Evolutionary conservation across 495 filamentous ascomycete species (phyloP).

Genomic region (Penicillium coprophilum): DNA sequence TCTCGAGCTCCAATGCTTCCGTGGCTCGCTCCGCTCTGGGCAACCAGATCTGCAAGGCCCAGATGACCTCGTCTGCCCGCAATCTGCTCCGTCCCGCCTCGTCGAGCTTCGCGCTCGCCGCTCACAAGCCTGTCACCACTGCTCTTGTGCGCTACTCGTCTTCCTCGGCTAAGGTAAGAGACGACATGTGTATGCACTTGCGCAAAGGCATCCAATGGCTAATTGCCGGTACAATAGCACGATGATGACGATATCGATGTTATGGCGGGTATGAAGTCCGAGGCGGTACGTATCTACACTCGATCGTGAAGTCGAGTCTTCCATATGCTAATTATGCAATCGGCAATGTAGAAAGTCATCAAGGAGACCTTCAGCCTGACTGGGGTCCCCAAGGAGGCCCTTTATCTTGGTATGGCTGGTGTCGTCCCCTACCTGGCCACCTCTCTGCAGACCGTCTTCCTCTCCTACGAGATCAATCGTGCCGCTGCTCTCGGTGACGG

Average conservation of each 20-base stretch:
- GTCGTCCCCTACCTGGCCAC: constrained; percentile 89
- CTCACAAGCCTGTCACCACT: constrained; percentile 52
- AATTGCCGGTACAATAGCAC: constrained; percentile 27
- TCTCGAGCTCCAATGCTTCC: constrained; percentile 50
- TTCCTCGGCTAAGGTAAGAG: constrained; percentile 37
- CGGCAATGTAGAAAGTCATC: constrained; percentile 62
- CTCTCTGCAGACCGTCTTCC: constrained; percentile 80
- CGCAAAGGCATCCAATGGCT: constrained; percentile 25
- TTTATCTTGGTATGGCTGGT: constrained; percentile 81
- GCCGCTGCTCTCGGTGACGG: constrained; percentile 58
- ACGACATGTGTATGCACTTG: neutral
- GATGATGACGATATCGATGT: constrained; percentile 57
- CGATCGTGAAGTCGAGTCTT: neutral
- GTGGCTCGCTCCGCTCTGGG: constrained; percentile 41
- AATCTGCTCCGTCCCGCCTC: constrained; percentile 36
- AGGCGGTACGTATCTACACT: constrained; percentile 61
- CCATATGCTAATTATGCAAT: constrained; percentile 12
- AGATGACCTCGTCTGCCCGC: constrained; percentile 46
- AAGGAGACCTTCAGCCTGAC: constrained; percentile 82
- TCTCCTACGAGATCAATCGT: constrained; percentile 78
- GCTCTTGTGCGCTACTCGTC: constrained; percentile 52
- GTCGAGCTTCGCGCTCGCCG: constrained; percentile 44
- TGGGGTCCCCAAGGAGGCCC: constrained; percentile 76
- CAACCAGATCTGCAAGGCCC: constrained; percentile 48
- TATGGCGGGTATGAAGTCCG: constrained; percentile 64